Base-by-base conservation (phyloP, 305 asterid species). In the Fraxinus albicans region DNA sequence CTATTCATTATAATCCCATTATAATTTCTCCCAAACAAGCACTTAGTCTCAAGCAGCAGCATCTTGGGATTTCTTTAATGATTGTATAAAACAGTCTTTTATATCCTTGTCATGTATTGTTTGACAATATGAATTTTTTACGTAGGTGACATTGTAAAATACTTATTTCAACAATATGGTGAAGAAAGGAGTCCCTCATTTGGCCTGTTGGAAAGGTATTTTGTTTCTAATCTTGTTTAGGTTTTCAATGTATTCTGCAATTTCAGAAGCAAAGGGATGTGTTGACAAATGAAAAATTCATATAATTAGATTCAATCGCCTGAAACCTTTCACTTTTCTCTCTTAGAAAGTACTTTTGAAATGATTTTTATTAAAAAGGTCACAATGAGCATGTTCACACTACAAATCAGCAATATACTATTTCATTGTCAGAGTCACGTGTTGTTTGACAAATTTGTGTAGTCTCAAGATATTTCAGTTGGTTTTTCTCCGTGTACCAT, bases 201-300 rank as follows among this genome's bases (percentile, higher is more conserved):
- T 83, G 94, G 97, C 84, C 81, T 94, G 73, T 81, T 94, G 85
- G 98, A 91, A 88, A 94, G 98, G 98, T 94, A 78, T 50, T 76
- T 25, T 35, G 17, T 38, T 23, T 23, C 42, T 42, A 75, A 34
- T 67, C 12, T 70, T 73, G 58, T 80, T 79, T 15, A 10, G 73
- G 13, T 10, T 23, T 65, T 65, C 35, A 19, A 19, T 19, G 29
- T 58, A 19, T 19, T 58, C 69, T 58, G 69, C 12, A 8, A 19
- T 58, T 58, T 58, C 12, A 58, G 69, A 58, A 1, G 42, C 63
- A 12, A 29, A 13, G 73, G 27, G 17, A 17, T n/a, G 65, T 53
- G 23, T 17, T 53, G 23, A 23, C 38, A 76, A 19, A 58, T 58
- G 29, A 21, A 25, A 58, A 58, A 58, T 58, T 19, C 69, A 58